Conservation (phyloP, 2,329 filamentous ascomycete genomes). For the Alternaria ethzedia region DNA sequence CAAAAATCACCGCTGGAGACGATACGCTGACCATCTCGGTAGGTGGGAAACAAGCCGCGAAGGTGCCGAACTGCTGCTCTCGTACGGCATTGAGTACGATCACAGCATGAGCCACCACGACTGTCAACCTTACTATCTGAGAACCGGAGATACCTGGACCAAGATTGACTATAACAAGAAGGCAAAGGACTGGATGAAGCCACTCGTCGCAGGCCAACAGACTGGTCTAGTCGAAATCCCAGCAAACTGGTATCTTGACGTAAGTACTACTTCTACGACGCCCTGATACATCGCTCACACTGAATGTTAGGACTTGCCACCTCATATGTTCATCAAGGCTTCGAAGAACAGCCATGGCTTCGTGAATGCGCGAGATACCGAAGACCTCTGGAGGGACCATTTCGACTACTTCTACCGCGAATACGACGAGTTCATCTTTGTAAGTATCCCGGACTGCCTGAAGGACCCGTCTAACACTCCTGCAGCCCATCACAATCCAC, state of each 20-base stretch:
- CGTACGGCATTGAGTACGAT: conserved; percentile 73
- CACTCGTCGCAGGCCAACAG: conserved; percentile 63
- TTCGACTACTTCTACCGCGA: conserved; percentile 78
- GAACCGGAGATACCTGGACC: conserved; percentile 70
- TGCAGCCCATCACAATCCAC: conserved; percentile 72
- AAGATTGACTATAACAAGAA: conserved; percentile 71
- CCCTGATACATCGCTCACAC: conserved; percentile 23
- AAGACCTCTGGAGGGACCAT: conserved; percentile 69
- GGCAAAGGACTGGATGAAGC: conserved; percentile 71
- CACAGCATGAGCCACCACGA: conserved; percentile 71
- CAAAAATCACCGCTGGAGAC: no score
- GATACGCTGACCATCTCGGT: conserved; percentile 45
- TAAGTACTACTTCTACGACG: conserved; percentile 1
- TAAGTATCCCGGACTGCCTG: conserved; percentile 53
- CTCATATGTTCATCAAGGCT: conserved; percentile 75
- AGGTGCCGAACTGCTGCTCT: conserved; percentile 67
- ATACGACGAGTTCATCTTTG: conserved; percentile 76
- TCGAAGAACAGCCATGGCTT: conserved; percentile 68
- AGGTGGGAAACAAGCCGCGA: conserved; percentile 73
- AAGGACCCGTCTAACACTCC: neutral
- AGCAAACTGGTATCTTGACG: conserved; percentile 67
- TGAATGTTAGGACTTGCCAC: conserved; percentile 54
- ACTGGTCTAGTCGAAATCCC: conserved; percentile 73
- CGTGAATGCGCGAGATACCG: conserved; percentile 61
- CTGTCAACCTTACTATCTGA: conserved; percentile 67